Conservation (phyloP, 2,329 filamentous ascomycete genomes). For the Stylonectria norvegica region DNA sequence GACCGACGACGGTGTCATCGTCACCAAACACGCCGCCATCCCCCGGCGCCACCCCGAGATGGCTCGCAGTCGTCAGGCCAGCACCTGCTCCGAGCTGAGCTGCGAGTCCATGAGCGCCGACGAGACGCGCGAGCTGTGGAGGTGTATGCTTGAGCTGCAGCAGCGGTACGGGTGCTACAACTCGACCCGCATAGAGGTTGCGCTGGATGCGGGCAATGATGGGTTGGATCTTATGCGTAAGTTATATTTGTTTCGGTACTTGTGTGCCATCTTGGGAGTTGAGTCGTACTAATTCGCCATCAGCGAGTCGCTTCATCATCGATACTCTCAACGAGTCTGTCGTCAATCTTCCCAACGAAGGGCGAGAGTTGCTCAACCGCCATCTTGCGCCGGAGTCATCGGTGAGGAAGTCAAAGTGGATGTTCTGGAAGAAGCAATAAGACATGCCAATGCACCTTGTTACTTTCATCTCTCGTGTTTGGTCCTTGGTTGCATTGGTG, state of each 20-base stretch:
- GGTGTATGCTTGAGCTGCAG: slow-evolving; percentile 48
- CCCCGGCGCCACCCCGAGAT: slow-evolving; percentile 6
- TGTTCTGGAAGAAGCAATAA: slow-evolving; percentile 29
- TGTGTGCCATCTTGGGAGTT: not conserved
- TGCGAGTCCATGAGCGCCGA: slow-evolving; percentile 34
- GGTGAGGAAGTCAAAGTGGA: slow-evolving; percentile 24
- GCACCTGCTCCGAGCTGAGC: slow-evolving; percentile 30
- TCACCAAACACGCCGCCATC: slow-evolving; percentile 12
- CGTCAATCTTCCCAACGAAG: slow-evolving; percentile 35
- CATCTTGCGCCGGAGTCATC: slow-evolving; percentile 20
- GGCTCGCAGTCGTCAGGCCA: slow-evolving; percentile 22
- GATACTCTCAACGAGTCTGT: slow-evolving; percentile 39
- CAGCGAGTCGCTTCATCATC: slow-evolving; percentile 40
- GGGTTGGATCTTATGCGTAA: slow-evolving; percentile 43
- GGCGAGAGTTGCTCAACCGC: slow-evolving; percentile 34
- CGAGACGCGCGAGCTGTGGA: slow-evolving; percentile 43
- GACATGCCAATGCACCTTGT: not conserved
- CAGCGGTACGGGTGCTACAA: slow-evolving; percentile 47
- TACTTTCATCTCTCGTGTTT: not conserved
- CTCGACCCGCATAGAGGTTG: slow-evolving; percentile 47
- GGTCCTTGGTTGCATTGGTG: not conserved
- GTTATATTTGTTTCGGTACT: slow-evolving; percentile 18
- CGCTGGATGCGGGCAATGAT: slow-evolving; percentile 40
- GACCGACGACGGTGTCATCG: slow-evolving; percentile 13
- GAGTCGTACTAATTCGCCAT: slow-evolving; percentile 1